These are phyloP conservation scores for Fomitopsis pinicola DNA, from an alignment of 1,284 basidiomycete genomes.

Conservation along the genomic window DNA sequence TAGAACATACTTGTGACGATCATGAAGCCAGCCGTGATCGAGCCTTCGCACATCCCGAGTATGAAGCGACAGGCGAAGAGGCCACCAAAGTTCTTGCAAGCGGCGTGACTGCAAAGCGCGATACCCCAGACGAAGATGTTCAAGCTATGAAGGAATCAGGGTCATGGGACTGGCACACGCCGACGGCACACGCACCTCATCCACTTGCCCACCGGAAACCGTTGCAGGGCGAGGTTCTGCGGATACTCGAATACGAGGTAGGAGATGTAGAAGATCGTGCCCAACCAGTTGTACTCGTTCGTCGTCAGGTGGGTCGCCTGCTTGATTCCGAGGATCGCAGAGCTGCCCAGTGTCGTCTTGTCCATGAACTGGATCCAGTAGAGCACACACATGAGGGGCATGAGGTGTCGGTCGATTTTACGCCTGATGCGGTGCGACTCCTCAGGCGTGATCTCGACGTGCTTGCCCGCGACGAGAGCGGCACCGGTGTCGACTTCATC, in stretches of 20 bases:
- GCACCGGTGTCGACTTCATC: slow-evolving; percentile 55
- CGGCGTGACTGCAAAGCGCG: slow-evolving; percentile 61
- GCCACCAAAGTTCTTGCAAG: slow-evolving; percentile 67
- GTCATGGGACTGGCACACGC: not conserved
- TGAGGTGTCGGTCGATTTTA: slow-evolving; percentile 63
- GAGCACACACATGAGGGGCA: slow-evolving; percentile 67
- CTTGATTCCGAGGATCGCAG: slow-evolving; percentile 65
- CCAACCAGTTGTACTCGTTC: slow-evolving; percentile 46
- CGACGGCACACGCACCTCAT: slow-evolving; percentile 47
- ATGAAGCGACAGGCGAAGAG: slow-evolving; percentile 64
- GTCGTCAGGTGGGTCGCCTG: slow-evolving; percentile 26
- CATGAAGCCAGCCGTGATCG: slow-evolving; percentile 74
- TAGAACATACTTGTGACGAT: slow-evolving; percentile 80
- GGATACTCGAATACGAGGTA: slow-evolving; percentile 70
- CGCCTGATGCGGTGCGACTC: slow-evolving; percentile 50
- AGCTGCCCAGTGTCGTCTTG: slow-evolving; percentile 65
- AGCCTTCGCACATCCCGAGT: slow-evolving; percentile 74
- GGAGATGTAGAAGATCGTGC: slow-evolving; percentile 66
- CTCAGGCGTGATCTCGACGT: slow-evolving; percentile 38
- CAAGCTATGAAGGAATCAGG: slow-evolving; percentile 31
- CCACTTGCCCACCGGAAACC: slow-evolving; percentile 80
- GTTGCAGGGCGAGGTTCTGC: slow-evolving; percentile 69
- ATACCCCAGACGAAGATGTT: slow-evolving; percentile 71
- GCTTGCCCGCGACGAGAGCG: slow-evolving; percentile 40
- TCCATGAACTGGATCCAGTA: slow-evolving; percentile 73